Conservation (phyloP, 352 stramenopile species). For the Plasmopara muralis region DNA sequence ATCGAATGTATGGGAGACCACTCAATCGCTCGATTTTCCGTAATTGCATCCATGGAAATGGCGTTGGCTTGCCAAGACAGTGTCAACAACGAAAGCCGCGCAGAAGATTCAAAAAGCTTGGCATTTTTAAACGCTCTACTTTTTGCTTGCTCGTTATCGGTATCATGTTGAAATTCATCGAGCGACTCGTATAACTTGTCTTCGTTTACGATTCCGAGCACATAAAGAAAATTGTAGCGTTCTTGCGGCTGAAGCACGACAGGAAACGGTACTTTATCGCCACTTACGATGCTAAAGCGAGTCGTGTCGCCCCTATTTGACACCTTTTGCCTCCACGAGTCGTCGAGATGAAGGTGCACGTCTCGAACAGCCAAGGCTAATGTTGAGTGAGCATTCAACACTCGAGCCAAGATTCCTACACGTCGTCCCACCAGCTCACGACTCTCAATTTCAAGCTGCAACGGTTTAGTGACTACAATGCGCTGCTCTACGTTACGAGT, state of each 20-base stretch:
- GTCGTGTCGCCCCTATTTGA: slow-evolving; percentile 1
- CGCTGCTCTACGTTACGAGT: slow-evolving; percentile 41
- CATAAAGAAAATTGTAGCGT: slow-evolving; percentile 59
- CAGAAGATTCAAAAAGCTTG: slow-evolving; percentile 1
- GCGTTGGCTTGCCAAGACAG: slow-evolving; percentile 45
- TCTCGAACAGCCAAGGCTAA: slow-evolving; percentile 45
- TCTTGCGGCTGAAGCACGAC: slow-evolving; percentile 43
- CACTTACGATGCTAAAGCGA: slow-evolving; percentile 33
- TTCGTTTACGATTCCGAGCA: slow-evolving; percentile 30
- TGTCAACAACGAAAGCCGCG: slow-evolving; percentile 33
- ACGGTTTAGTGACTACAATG: slow-evolving; percentile 43
- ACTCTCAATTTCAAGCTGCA: slow-evolving; percentile 56
- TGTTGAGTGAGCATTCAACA: slow-evolving; percentile 36
- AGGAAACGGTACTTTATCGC: slow-evolving; percentile 47
- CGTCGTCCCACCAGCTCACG: slow-evolving; percentile 28
- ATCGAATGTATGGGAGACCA: slow-evolving; percentile 30
- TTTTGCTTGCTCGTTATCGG: slow-evolving; percentile 6
- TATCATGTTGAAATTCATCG: slow-evolving; percentile 5
- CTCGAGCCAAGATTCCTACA: slow-evolving; percentile 44
- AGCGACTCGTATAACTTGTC: slow-evolving; percentile 12
- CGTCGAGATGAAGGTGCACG: slow-evolving; percentile 57
- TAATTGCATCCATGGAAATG: slow-evolving; percentile 34
- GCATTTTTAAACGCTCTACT: slow-evolving; percentile 14
- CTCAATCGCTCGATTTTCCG: slow-evolving; percentile 58
- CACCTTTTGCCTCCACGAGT: slow-evolving; percentile 23